phyloP scores from a whole-genome alignment of 2,329 filamentous ascomycete genomes.

The Aspergillus novofumigatus region DNA sequence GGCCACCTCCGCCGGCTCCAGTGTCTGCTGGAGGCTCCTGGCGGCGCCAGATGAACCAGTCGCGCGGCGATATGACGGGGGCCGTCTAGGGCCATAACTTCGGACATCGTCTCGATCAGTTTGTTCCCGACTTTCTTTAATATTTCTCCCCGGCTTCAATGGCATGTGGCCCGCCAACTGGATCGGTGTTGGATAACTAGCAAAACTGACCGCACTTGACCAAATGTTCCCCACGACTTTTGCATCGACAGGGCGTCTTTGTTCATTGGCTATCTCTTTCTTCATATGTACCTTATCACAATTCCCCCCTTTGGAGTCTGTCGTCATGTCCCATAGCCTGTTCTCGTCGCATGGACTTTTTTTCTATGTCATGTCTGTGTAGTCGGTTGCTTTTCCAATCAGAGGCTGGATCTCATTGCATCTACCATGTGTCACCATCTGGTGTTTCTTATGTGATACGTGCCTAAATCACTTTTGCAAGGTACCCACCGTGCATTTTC shows the following conservation, averaged over 20 bases:
- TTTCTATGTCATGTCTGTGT: not conserved
- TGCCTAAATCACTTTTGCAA: not conserved
- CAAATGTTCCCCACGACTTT: slow-evolving; percentile 17
- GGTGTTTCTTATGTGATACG: not conserved
- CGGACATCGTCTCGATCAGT: not conserved
- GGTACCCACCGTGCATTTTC: not conserved
- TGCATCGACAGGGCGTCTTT: slow-evolving; percentile 22
- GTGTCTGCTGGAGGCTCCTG: slow-evolving; percentile 24
- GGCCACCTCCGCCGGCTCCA: slow-evolving; percentile 57
- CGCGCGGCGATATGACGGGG: slow-evolving; percentile 17
- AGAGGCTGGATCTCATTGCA: not conserved
- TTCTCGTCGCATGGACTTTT: not conserved
- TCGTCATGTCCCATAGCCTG: slow-evolving; percentile 4
- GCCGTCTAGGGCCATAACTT: slow-evolving; percentile 7
- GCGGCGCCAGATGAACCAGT: slow-evolving; percentile 21
- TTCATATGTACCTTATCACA: not conserved
- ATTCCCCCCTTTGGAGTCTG: not conserved
- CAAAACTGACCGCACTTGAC: not conserved
- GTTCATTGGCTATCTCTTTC: slow-evolving; percentile 9
- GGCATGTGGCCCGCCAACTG: not conserved
- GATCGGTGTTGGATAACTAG: slow-evolving; percentile 1
- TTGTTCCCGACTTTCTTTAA: not conserved
- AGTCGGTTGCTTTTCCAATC: not conserved
- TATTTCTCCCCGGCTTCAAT: slow-evolving; percentile 5
- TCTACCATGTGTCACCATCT: not conserved